phyloP scores from a whole-genome alignment of 73 alveolate species.

The Symbiodinium natans region DNA sequence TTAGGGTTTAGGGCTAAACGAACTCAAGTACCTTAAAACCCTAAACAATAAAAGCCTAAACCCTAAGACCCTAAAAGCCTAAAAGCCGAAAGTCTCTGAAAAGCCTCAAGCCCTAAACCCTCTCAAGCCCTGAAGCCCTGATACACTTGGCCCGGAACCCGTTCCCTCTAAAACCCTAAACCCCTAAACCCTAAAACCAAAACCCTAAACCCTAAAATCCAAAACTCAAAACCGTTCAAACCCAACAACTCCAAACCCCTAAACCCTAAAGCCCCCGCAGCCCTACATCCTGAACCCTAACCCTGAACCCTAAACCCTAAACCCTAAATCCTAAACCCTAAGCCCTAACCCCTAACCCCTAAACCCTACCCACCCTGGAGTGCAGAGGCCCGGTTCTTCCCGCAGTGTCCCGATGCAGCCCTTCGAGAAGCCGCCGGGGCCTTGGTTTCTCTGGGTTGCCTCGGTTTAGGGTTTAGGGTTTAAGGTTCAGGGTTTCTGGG shows the following conservation, averaged over 20 bases:
- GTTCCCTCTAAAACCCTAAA: too few species aligned
- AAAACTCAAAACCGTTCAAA: not conserved
- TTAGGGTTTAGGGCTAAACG: too few species aligned
- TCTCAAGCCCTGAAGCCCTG: too few species aligned
- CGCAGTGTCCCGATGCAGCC: constrained; percentile 6
- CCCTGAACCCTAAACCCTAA: not conserved
- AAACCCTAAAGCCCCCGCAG: not conserved
- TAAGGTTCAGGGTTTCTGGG: not conserved
- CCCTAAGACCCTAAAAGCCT: too few species aligned
- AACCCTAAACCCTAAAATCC: not conserved
- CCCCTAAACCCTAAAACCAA: not conserved
- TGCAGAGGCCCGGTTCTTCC: not conserved
- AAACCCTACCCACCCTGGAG: not conserved
- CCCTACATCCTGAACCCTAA: not conserved
- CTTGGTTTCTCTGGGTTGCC: not conserved
- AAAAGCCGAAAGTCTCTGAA: too few species aligned
- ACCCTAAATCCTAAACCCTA: not conserved
- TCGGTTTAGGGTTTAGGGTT: not conserved
- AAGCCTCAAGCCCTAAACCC: too few species aligned
- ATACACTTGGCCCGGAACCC: too few species aligned
- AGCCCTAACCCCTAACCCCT: not conserved
- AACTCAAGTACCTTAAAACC: too few species aligned
- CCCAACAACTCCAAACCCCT: not conserved
- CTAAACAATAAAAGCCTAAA: too few species aligned
- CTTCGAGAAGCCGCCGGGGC: not conserved